These are phyloP conservation scores for Murraya koenigii DNA, from an alignment of 345 rosid species.

Conservation along the genomic window DNA sequence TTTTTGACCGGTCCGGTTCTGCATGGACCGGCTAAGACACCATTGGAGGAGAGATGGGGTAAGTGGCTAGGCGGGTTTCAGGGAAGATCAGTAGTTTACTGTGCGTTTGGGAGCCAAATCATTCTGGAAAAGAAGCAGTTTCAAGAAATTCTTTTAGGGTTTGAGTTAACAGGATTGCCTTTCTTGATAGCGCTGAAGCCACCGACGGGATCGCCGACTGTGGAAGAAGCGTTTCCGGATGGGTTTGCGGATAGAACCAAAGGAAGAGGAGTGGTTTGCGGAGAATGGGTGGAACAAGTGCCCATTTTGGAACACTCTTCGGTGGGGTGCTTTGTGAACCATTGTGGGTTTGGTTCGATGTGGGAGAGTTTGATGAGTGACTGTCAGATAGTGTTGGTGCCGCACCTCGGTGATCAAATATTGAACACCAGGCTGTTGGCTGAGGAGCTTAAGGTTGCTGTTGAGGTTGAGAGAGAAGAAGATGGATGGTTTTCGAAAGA, in stretches of 20 bases:
- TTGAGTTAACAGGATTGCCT: constrained; percentile 55
- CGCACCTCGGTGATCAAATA: constrained; percentile 63
- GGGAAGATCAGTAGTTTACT: constrained; percentile 49
- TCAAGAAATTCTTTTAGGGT: constrained; percentile 61
- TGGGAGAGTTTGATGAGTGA: constrained; percentile 65
- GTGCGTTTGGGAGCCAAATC: constrained; percentile 70
- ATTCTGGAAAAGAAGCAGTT: constrained; percentile 53
- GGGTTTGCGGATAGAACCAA: constrained; percentile 60
- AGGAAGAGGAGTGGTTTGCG: constrained; percentile 50
- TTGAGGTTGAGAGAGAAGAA: constrained; percentile 53
- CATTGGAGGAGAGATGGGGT: constrained; percentile 48
- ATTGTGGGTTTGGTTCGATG: constrained; percentile 73
- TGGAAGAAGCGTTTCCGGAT: constrained; percentile 68
- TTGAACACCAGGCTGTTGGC: constrained; percentile 53
- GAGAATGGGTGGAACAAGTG: constrained; percentile 59
- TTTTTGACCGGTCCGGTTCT: constrained; percentile 63
- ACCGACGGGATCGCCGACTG: constrained; percentile 43
- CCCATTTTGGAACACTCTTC: constrained; percentile 45
- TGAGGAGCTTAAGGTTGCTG: constrained; percentile 52
- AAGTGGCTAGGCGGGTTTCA: constrained; percentile 53
- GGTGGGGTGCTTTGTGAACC: constrained; percentile 71
- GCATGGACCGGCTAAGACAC: constrained; percentile 22
- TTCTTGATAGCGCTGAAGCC: constrained; percentile 59
- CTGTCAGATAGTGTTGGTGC: constrained; percentile 58
- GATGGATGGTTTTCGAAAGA: constrained; percentile 54